phyloP scores from a whole-genome alignment of 2,329 filamentous ascomycete species.

The Ophidiomyces ophidiicola region DNA sequence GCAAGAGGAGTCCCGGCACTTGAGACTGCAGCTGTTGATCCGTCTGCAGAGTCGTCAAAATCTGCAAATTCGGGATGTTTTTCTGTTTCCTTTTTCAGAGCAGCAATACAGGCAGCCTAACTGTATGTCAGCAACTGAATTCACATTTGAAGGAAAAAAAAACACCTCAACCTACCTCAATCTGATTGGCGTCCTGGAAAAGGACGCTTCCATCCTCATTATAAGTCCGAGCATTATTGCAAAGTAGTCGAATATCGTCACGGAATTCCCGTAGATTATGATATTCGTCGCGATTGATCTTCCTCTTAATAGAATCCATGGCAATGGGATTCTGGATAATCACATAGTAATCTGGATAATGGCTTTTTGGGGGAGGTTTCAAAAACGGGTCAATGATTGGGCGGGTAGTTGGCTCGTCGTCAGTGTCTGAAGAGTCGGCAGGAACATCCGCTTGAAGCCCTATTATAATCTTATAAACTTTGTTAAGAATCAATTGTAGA shows the following conservation, averaged over 20 bases:
- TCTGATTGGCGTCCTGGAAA: constrained; percentile 81
- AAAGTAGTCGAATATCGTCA: constrained; percentile 71
- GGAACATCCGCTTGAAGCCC: constrained; percentile 64
- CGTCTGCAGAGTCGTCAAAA: constrained; percentile 41
- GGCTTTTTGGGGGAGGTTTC: constrained; percentile 74
- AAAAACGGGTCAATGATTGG: constrained; percentile 90
- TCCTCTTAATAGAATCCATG: constrained; percentile 88
- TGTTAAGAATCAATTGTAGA: constrained; percentile 69
- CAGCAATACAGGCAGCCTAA: constrained; percentile 40
- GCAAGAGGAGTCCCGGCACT: constrained; percentile 50
- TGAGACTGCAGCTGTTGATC: constrained; percentile 39
- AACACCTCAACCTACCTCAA: constrained; percentile 56
- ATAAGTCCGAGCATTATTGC: constrained; percentile 84
- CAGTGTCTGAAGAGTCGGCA: constrained; percentile 40
- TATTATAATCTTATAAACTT: constrained; percentile 68
- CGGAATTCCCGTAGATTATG: constrained; percentile 66
- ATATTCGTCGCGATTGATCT: constrained; percentile 95
- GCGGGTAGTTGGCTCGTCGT: constrained; percentile 49
- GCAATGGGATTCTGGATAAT: constrained; percentile 87
- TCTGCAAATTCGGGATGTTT: constrained; percentile 46
- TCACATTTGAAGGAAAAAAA: constrained; percentile 11
- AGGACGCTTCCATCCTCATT: constrained; percentile 92
- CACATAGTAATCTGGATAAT: constrained; percentile 91
- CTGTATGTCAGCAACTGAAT: constrained; percentile 9
- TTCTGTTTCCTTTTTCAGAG: constrained; percentile 43